Evolutionary conservation across 108 stramenopile species (phyloP).

Genomic region (Fistulifera pelliculosa): DNA sequence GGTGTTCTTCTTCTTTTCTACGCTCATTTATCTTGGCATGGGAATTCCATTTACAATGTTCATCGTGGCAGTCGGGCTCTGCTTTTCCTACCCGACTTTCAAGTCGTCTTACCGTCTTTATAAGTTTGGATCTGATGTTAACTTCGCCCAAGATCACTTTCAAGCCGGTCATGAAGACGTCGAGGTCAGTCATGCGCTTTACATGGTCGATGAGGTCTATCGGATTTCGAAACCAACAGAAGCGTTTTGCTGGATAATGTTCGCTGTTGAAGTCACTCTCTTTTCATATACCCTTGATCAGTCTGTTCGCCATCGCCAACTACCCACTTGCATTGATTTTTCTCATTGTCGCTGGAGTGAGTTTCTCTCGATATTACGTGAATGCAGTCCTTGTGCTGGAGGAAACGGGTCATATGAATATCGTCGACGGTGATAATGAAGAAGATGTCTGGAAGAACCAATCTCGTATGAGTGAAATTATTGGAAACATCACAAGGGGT

Average conservation of each 20-base stretch:
- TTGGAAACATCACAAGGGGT: conserved; percentile 26
- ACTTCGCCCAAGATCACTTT: neutral
- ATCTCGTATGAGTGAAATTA: conserved; percentile 32
- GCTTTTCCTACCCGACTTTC: conserved; percentile 1
- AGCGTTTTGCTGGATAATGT: conserved; percentile 32
- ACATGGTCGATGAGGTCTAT: conserved; percentile 42
- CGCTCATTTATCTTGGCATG: conserved; percentile 14
- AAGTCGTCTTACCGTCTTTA: conserved; percentile 6
- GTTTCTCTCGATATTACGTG: conserved; percentile 18
- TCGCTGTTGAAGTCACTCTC: conserved; percentile 33
- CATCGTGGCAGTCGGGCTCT: neutral
- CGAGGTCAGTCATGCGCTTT: conserved; percentile 18
- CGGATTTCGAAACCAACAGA: conserved; percentile 31
- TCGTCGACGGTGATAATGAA: conserved; percentile 17
- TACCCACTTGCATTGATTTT: conserved; percentile 14
- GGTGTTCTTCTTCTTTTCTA: conserved; percentile 14
- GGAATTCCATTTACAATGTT: conserved; percentile 4
- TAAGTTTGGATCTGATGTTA: conserved; percentile 2
- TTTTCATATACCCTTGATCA: conserved; percentile 44
- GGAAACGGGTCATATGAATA: conserved; percentile 29
- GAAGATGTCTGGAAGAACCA: conserved; percentile 20
- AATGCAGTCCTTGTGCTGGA: conserved; percentile 20
- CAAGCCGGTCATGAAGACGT: neutral
- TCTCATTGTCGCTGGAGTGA: conserved; percentile 14
- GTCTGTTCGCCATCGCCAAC: conserved; percentile 26